Conservation (phyloP, 2,329 filamentous ascomycete species). For the Beauveria scarabaeidicola region DNA sequence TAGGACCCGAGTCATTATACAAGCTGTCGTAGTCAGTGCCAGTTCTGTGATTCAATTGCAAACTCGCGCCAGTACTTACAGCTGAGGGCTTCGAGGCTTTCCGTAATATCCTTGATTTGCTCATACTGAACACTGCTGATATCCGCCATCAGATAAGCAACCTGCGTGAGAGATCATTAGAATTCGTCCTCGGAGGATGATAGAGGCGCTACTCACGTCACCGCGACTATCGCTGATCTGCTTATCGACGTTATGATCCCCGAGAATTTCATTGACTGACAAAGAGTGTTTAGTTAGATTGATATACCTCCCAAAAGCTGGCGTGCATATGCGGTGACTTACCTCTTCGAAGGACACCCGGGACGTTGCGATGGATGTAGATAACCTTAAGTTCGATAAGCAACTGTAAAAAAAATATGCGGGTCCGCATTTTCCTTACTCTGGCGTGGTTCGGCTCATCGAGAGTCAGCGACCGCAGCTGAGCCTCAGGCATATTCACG, state of each 20-base stretch:
- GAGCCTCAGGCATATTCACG: conserved; percentile 95
- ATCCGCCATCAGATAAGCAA: conserved; percentile 96
- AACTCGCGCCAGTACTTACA: conserved; percentile 46
- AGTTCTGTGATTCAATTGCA: neutral
- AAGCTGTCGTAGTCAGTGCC: conserved; percentile 23
- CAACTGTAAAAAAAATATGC: neutral
- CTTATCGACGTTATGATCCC: conserved; percentile 96
- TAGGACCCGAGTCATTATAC: conserved; percentile 39
- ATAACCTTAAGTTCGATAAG: conserved; percentile 51
- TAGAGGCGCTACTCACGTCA: conserved; percentile 47
- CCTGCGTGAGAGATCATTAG: conserved; percentile 30
- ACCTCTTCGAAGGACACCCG: conserved; percentile 84
- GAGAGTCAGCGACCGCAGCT: conserved; percentile 77
- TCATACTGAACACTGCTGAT: conserved; percentile 74
- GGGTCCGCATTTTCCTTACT: conserved; percentile 30
- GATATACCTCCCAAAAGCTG: neutral
- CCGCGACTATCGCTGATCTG: conserved; percentile 95
- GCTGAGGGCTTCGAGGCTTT: conserved; percentile 69
- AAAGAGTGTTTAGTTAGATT: neutral
- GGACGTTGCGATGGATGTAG: conserved; percentile 94
- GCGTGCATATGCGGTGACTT: conserved; percentile 17
- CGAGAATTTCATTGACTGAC: conserved; percentile 84
- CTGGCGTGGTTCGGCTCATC: conserved; percentile 86
- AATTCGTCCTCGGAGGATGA: neutral
- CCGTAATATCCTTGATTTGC: conserved; percentile 80